phyloP scores from a whole-genome alignment of 176 grass and related monocot genomes.

The Eremochloa ophiuroides region DNA sequence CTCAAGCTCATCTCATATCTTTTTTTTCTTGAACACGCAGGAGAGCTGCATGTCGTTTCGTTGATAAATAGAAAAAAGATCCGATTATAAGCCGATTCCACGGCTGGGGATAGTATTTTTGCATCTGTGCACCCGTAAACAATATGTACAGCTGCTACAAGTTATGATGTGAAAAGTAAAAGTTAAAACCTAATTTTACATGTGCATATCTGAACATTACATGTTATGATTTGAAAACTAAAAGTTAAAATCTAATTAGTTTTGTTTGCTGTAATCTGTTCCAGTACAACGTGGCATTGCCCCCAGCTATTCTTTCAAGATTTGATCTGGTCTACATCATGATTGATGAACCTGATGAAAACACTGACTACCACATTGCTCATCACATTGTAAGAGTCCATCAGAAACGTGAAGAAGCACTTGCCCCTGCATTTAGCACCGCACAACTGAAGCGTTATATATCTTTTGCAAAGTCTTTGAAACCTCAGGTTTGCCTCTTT shows the following conservation, averaged over 20 bases:
- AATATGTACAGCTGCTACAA: too few relatives aligned
- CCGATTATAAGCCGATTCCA: too few relatives aligned
- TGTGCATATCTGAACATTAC: neutral
- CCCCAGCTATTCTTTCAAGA: constrained; percentile 96
- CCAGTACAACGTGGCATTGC: constrained; percentile 96
- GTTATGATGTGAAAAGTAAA: too few relatives aligned
- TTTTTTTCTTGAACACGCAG: too few relatives aligned
- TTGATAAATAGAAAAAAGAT: too few relatives aligned
- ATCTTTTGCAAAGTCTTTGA: constrained; percentile 75
- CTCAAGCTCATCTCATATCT: neutral
- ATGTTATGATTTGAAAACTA: constrained; percentile 17
- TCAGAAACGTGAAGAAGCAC: constrained; percentile 92
- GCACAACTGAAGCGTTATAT: constrained; percentile 91
- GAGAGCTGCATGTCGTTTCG: too few relatives aligned
- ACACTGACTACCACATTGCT: constrained; percentile 95
- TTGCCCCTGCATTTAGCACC: constrained; percentile 84
- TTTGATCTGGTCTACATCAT: constrained; percentile 99
- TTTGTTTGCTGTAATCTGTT: constrained; percentile 21
- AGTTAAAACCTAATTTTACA: too few relatives aligned
- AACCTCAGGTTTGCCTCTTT: constrained; percentile 71
- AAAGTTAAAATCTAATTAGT: constrained; percentile 16
- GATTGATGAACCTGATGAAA: constrained; percentile 99
- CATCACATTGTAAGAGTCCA: constrained; percentile 98
- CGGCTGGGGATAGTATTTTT: too few relatives aligned
- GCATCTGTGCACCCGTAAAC: too few relatives aligned